Evolutionary conservation across 352 stramenopile genomes (phyloP).

Genomic region (Phytophthora cryptogea): DNA sequence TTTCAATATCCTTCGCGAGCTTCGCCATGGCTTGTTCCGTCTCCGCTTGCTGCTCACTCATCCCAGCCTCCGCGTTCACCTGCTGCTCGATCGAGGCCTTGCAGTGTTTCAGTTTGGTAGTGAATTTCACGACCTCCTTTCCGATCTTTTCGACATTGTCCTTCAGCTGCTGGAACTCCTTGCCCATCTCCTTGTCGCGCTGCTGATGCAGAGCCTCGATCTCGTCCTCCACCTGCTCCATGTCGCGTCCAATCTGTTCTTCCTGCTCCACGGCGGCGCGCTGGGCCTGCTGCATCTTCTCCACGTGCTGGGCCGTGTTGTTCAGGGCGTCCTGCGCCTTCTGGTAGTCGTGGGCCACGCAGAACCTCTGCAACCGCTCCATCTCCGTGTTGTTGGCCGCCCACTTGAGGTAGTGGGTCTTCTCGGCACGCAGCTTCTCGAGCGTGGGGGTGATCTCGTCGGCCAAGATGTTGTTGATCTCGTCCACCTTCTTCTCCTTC

Average conservation of each 20-base stretch:
- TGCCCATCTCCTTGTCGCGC: conserved; percentile 84
- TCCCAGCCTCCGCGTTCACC: conserved; percentile 53
- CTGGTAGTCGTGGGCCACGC: conserved; percentile 95
- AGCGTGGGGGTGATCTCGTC: conserved; percentile 99
- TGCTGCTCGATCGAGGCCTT: conserved; percentile 76
- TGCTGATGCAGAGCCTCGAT: conserved; percentile 79
- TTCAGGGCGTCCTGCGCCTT: conserved; percentile 87
- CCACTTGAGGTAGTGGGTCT: conserved; percentile 98
- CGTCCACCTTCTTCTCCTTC: conserved; percentile 99
- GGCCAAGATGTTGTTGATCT: conserved; percentile 98
- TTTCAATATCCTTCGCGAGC: conserved; percentile 85
- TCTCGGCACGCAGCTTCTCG: conserved; percentile 96
- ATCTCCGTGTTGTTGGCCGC: conserved; percentile 98
- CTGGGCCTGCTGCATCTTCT: conserved; percentile 88
- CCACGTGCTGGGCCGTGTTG: conserved; percentile 88
- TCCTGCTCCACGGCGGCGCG: conserved; percentile 68
- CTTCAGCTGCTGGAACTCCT: conserved; percentile 84
- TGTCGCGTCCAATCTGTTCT: conserved; percentile 58
- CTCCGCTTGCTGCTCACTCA: conserved; percentile 77
- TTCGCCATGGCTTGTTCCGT: conserved; percentile 77
- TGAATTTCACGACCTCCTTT: conserved; percentile 86
- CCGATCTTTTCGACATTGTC: conserved; percentile 78
- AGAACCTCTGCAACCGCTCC: conserved; percentile 97
- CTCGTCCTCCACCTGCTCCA: conserved; percentile 86
- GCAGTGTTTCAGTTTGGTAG: conserved; percentile 79